Evolutionary conservation across 805 yeast species (phyloP), one percentile per base, ranked within the genome.

Genomic region (Candida tallmaniae): DNA sequence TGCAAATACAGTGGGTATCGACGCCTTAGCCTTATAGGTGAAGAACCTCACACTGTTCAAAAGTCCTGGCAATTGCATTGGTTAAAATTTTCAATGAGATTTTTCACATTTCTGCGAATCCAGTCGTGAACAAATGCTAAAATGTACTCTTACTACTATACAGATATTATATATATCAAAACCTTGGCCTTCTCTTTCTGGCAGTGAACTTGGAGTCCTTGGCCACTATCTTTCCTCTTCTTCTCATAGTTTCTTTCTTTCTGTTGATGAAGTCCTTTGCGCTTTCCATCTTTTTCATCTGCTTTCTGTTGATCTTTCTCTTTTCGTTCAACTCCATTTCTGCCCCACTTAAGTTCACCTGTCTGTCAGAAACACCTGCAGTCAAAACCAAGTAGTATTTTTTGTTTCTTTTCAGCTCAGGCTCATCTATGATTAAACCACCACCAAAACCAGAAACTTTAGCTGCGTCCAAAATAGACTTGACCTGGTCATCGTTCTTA

Each of bases 361-460:
- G 78, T 45, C 80, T 74, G 4, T 80, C 84, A n/a, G 83, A 68
- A 36, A 72, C 73, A 39, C 96, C 96, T 2, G 97, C 95, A 31
- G 89, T 82, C 42, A 93, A 65, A 13, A 93, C 96, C 39, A 93
- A 63, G 55, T 93, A 93, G 58, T 83, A 86, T 61, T 93, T 93
- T 59, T 82, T 87, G 55, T 90, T 86, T 58, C 83, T 85, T 56
- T 86, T 89, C 23, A 88, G 78, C 48, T 93, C 97, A 4, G 96
- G 94, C 41, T 89, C 90, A 58, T 93, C 98, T 24, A 90, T 74
- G 16, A 93, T 88, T 46, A 90, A 69, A 43, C 98, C 98, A 52
- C 98, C 97, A 38, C 87, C 90, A 58, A 93, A 93, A 1, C 98
- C 98, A 0, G 97, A 82, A 5, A 83, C 80, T 58, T 88, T 90